These are phyloP conservation scores for Fusarium sarcochroum DNA, from an alignment of 2,329 filamentous ascomycete genomes.

Conservation along the genomic window DNA sequence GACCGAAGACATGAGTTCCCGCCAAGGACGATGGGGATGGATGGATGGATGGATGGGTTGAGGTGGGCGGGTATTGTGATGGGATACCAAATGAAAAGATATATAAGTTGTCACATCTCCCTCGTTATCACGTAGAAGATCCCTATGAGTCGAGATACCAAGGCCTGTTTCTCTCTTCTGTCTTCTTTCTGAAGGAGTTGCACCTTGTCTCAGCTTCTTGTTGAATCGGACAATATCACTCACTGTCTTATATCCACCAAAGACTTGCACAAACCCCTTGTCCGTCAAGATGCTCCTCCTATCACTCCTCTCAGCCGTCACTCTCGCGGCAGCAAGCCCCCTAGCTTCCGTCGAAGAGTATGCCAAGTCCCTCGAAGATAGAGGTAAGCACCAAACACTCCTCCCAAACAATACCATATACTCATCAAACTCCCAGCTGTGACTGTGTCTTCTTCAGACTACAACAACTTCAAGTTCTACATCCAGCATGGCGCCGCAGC, in stretches of 20 bases:
- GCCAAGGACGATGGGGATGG: conserved; percentile 24
- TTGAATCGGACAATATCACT: too few relatives aligned
- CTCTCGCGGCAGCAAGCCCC: conserved; percentile 48
- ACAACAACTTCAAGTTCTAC: conserved; percentile 62
- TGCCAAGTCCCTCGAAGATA: conserved; percentile 47
- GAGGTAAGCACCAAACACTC: conserved; percentile 50
- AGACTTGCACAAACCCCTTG: neutral
- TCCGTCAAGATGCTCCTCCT: conserved; percentile 44
- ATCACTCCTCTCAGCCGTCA: conserved; percentile 46
- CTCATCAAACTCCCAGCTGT: conserved; percentile 16
- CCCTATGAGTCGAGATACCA: conserved; percentile 28
- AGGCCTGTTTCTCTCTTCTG: conserved; percentile 9
- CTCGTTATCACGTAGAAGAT: conserved; percentile 16
- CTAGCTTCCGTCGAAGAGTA: conserved; percentile 47
- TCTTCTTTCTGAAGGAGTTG: conserved; percentile 14
- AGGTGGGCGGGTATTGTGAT: conserved; percentile 29
- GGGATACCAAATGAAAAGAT: conserved; percentile 10
- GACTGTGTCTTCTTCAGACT: conserved; percentile 41
- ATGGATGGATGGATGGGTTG: conserved; percentile 3
- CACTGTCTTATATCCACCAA: neutral
- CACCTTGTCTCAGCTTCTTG: conserved; percentile 1
- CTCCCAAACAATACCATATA: neutral
- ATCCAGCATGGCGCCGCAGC: conserved; percentile 66
- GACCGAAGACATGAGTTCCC: conserved; percentile 1
- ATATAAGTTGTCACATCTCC: conserved; percentile 29